phyloP scores from a whole-genome alignment of 352 stramenopile species.

The Phytophthora pisi region DNA sequence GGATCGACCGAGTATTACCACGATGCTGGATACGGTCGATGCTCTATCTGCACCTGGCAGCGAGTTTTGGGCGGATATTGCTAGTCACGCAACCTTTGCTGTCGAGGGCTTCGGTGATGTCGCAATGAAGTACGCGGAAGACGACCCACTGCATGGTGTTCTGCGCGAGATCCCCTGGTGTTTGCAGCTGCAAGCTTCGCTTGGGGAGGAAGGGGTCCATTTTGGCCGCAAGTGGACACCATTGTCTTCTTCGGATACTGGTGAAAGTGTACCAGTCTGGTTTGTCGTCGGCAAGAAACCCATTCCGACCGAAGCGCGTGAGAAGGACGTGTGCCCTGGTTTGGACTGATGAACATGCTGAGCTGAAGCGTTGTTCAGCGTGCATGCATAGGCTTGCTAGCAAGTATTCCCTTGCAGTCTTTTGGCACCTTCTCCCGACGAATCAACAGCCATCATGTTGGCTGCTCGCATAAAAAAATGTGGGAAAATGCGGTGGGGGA shows the following conservation, averaged over 20 bases:
- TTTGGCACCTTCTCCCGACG: not conserved
- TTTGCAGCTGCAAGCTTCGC: slow-evolving; percentile 28
- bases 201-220: slow-evolving; percentile 23
- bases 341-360: not conserved
- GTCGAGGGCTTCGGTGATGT: slow-evolving; percentile 12
- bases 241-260: slow-evolving; percentile 3
- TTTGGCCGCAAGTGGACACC: slow-evolving; percentile 47
- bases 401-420: not conserved
- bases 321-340: slow-evolving; percentile 22
- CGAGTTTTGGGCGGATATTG: slow-evolving; percentile 51
- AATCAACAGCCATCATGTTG: not conserved
- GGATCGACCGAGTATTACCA: slow-evolving; percentile 28
- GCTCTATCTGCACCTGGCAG: slow-evolving; percentile 44
- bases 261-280: slow-evolving; percentile 6
- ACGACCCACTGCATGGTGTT: slow-evolving; percentile 42
- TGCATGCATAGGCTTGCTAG: not conserved
- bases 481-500: slow-evolving; percentile 4
- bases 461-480: slow-evolving; percentile 7
- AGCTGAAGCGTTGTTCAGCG: not conserved
- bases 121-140: slow-evolving; percentile 41
- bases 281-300: slow-evolving; percentile 23
- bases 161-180: slow-evolving; percentile 39
- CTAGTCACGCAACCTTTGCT: slow-evolving; percentile 11
- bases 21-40: slow-evolving; percentile 47
- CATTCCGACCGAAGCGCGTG: slow-evolving; percentile 1